Evolutionary conservation across 257 asterid species (phyloP), one percentile per base, ranked within the genome.

Genomic region (Rauvolfia tetraphylla): DNA sequence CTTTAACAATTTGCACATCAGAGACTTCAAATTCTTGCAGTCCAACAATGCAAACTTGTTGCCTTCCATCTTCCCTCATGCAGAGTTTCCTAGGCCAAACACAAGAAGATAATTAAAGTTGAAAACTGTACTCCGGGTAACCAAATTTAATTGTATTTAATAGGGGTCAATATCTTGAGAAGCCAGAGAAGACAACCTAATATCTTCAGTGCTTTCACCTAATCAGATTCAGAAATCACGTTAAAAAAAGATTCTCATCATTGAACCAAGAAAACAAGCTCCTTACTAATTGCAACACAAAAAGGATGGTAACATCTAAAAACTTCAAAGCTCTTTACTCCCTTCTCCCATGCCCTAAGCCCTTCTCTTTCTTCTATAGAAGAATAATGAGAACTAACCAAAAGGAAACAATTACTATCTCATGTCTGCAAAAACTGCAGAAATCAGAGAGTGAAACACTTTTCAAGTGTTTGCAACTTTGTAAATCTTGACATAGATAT

Each of bases 41-140:
- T 76, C 99, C 99, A 74, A 95, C 99, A 85, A 95, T 95, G 87
- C 99, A 95, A 81, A 95, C 98, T 86, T 95, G 96, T 79, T 95
- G 96, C 74, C 96, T 88, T 46, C 97, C 98, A 80, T 95, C 97
- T 85, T 95, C 99, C 87, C 98, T 90, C 99, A 95, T 95, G 75
- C 96, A 90, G 44, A 95, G 85, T 88, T 92, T 95, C 90, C 99
- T 95, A 76, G 20, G 33, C 76, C 42, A 72, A 25, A 10, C 17
- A 71, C 23, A 18, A 7, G 15, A 72, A 31, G 65, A 72, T 22
- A 20, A 61, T 39, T 27, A 29, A 27, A 18, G 51, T 72, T 17
- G 49, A 38, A 39, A 38, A 66, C 33, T 11, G 53, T 51, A 22
- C 33, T 10, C 68, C 68, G 38, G 54, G 34, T 34, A 29, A 13